Percentiles rank a stretch among this genome's conserved stretches.
These are phyloP conservation scores for Gorgonomyces haynaldii DNA, from an alignment of 192 early-diverging fungal species.

Conservation along the genomic window DNA sequence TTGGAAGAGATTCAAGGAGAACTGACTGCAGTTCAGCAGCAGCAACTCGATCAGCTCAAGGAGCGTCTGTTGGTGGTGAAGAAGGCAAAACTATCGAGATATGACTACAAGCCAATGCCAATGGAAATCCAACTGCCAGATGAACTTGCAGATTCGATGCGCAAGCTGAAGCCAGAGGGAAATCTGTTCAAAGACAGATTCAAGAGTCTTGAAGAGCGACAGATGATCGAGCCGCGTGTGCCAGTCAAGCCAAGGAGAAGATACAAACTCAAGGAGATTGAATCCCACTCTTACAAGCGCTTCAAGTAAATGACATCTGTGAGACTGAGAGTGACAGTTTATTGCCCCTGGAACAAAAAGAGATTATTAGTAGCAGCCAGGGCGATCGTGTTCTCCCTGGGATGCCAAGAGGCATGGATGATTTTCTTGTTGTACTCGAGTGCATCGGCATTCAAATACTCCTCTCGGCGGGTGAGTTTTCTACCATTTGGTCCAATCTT, in stretches of 20 bases:
- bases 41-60: conserved; percentile 4
- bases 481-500: conserved; percentile 34
- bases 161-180: conserved; percentile 39
- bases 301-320: conserved; percentile 36
- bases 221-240: conserved; percentile 38
- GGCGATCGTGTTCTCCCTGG: conserved; percentile 92
- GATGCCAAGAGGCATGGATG: conserved; percentile 97
- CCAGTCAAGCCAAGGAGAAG: conserved; percentile 21
- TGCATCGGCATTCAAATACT: conserved; percentile 73
- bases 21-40: conserved; percentile 5
- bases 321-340: too few relatives aligned
- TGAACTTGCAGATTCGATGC: conserved; percentile 30
- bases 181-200: conserved; percentile 42
- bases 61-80: conserved; percentile 7
- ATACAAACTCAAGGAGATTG: conserved; percentile 32
- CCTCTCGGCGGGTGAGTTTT: conserved; percentile 41
- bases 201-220: conserved; percentile 32
- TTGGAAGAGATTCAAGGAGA: conserved; percentile 13
- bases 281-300: conserved; percentile 42
- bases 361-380: conserved; percentile 99
- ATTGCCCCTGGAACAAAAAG: conserved; percentile 57
- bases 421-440: conserved; percentile 96
- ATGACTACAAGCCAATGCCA: conserved; percentile 17
- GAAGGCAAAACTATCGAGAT: conserved; percentile 13
- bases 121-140: conserved; percentile 40